Percentiles rank a stretch among this genome's conserved stretches.
These are phyloP conservation scores for Claviceps cyperi DNA, from an alignment of 2,329 filamentous ascomycete genomes.

Conservation along the genomic window DNA sequence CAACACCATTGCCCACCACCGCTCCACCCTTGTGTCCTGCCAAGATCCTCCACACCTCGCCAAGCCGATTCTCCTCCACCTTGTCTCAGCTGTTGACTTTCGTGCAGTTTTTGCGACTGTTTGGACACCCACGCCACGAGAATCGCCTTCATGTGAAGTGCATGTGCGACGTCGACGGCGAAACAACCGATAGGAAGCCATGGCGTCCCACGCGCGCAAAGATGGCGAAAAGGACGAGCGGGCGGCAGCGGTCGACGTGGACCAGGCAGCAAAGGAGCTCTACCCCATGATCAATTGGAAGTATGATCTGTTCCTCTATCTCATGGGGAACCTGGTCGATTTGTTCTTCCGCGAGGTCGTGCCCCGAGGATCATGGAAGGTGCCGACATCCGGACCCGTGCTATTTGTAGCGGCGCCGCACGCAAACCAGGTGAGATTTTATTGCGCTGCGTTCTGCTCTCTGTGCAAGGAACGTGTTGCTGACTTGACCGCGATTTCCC, in stretches of 20 bases:
- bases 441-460: not conserved
- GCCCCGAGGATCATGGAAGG: conserved; percentile 86
- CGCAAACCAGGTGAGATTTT: conserved; percentile 64
- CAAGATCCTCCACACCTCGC: not conserved
- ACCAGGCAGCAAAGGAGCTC: conserved; percentile 34
- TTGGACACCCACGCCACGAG: not conserved
- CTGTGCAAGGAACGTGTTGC: not conserved
- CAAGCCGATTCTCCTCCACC: not conserved
- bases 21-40: not conserved
- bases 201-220: conserved; percentile 8
- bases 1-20: not conserved
- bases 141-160: not conserved
- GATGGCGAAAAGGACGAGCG: conserved; percentile 36
- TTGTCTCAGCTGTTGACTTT: not conserved
- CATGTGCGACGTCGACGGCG: not conserved
- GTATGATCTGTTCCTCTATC: conserved; percentile 66
- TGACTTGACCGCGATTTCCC: not conserved
- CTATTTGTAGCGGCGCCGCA: conserved; percentile 95
- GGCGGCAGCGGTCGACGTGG: conserved; percentile 31
- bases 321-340: conserved; percentile 72
- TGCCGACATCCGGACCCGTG: conserved; percentile 74
- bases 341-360: conserved; percentile 98
- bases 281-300: conserved; percentile 59
- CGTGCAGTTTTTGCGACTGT: not conserved
- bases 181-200: not conserved